Evolutionary conservation across 2,329 filamentous ascomycete genomes (phyloP).

Genomic region (Colletotrichum lindemuthianum): DNA sequence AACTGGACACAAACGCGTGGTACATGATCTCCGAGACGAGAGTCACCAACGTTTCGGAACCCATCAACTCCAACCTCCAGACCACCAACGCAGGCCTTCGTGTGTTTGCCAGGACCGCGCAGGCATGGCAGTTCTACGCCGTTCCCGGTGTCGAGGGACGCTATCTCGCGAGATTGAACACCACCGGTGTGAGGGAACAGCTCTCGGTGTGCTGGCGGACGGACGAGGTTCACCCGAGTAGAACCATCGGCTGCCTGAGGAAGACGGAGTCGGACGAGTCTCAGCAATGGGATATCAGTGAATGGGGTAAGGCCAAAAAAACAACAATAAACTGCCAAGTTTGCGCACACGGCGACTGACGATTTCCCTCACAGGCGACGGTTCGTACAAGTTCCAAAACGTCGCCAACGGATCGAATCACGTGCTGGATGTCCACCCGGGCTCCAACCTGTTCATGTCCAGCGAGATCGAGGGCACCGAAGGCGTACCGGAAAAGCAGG

Average conservation of each 20-base stretch:
- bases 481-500: conserved; percentile 38
- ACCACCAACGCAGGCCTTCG: conserved; percentile 36
- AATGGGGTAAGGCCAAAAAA: conserved; percentile 38
- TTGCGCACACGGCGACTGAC: too few relatives aligned
- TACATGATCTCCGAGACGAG: conserved; percentile 47
- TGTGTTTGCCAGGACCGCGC: conserved; percentile 36
- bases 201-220: conserved; percentile 43
- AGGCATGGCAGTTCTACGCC: conserved; percentile 45
- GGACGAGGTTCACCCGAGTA: conserved; percentile 39
- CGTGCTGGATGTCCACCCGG: conserved; percentile 46
- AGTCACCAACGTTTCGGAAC: conserved; percentile 43
- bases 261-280: conserved; percentile 39
- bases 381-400: conserved; percentile 44
- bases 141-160: conserved; percentile 41
- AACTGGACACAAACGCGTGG: conserved; percentile 48
- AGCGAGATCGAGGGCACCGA: conserved; percentile 37
- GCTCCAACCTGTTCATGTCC: conserved; percentile 45
- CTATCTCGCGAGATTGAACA: conserved; percentile 45
- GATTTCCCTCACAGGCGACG: conserved; percentile 28
- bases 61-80: conserved; percentile 33
- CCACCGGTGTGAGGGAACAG: conserved; percentile 43
- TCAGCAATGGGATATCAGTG: conserved; percentile 48
- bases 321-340: neutral
- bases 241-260: conserved; percentile 45
- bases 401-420: conserved; percentile 45